Evolutionary conservation across 208 protist genomes (phyloP).

Genomic region (Wallacemonas rigidus): DNA sequence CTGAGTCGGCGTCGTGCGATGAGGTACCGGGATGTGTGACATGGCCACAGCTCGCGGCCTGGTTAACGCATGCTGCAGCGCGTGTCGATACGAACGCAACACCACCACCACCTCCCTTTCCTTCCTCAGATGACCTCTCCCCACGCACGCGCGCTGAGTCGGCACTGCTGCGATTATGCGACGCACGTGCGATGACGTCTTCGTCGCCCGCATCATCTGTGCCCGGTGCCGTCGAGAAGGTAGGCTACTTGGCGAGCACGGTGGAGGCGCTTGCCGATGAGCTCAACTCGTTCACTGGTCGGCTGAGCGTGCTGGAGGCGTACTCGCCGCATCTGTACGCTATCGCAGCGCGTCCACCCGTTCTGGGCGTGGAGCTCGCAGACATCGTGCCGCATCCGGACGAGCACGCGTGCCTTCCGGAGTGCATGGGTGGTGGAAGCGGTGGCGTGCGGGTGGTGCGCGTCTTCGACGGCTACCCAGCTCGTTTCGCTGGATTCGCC

Average conservation of each 20-base stretch:
- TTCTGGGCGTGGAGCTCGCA: conserved; percentile 62
- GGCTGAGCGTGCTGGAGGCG: conserved; percentile 63
- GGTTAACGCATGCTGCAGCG: neutral
- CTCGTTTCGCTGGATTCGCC: conserved; percentile 44
- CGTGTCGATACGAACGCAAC: no score
- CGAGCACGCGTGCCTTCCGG: neutral
- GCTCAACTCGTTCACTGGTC: conserved; percentile 29
- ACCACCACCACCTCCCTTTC: no score
- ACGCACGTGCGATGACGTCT: neutral
- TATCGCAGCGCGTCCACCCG: conserved; percentile 46
- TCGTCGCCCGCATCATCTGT: neutral
- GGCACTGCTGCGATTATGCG: no score
- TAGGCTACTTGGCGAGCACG: neutral
- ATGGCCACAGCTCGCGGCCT: neutral
- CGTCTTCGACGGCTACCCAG: conserved; percentile 53
- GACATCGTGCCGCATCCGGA: conserved; percentile 27
- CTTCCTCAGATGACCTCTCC: no score
- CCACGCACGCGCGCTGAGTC: no score
- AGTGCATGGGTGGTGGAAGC: conserved; percentile 19
- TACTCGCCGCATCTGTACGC: conserved; percentile 62
- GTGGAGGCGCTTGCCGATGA: conserved; percentile 9
- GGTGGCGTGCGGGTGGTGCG: conserved; percentile 47
- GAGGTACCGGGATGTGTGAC: neutral
- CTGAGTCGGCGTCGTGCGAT: neutral
- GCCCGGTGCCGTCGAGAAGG: neutral